phyloP scores from a whole-genome alignment of 2,329 filamentous ascomycete species.

The Trichophyton simii region DNA sequence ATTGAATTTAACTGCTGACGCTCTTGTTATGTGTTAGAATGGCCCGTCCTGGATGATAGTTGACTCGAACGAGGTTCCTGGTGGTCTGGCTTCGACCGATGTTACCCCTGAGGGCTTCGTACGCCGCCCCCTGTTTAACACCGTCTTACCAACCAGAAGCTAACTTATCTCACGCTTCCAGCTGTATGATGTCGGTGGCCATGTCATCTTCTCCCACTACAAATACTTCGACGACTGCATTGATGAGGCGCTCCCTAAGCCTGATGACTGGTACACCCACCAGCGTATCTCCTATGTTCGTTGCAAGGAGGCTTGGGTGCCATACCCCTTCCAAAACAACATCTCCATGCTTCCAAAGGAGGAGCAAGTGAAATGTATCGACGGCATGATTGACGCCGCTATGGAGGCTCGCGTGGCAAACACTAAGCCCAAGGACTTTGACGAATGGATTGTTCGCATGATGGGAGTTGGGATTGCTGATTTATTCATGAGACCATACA shows the following conservation, averaged over 20 bases:
- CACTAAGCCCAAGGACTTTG: conserved; percentile 91
- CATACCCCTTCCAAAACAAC: conserved; percentile 99
- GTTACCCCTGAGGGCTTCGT: conserved; percentile 93
- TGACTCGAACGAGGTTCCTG: conserved; percentile 80
- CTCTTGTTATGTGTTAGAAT: conserved; percentile 44
- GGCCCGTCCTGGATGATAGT: conserved; percentile 92
- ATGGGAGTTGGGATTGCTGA: conserved; percentile 82
- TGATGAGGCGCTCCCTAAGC: conserved; percentile 86
- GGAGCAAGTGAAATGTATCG: conserved; percentile 86
- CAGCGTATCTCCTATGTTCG: conserved; percentile 98
- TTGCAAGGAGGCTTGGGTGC: conserved; percentile 92
- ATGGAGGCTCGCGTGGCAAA: conserved; percentile 59
- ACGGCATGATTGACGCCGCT: conserved; percentile 90
- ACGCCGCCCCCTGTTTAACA: conserved; percentile 38
- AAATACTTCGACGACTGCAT: conserved; percentile 99
- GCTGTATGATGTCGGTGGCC: conserved; percentile 97
- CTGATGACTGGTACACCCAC: conserved; percentile 93
- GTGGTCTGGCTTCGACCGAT: conserved; percentile 92
- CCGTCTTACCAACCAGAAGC: not conserved
- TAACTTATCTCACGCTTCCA: conserved; percentile 28
- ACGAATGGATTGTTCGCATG: conserved; percentile 94
- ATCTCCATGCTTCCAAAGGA: conserved; percentile 96
- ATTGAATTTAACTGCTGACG: not conserved
- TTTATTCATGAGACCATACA: conserved; percentile 98
- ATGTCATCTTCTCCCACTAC: conserved; percentile 99